phyloP scores from a whole-genome alignment of 2,329 filamentous ascomycete genomes.

The Verticillium nonalfalfae region DNA sequence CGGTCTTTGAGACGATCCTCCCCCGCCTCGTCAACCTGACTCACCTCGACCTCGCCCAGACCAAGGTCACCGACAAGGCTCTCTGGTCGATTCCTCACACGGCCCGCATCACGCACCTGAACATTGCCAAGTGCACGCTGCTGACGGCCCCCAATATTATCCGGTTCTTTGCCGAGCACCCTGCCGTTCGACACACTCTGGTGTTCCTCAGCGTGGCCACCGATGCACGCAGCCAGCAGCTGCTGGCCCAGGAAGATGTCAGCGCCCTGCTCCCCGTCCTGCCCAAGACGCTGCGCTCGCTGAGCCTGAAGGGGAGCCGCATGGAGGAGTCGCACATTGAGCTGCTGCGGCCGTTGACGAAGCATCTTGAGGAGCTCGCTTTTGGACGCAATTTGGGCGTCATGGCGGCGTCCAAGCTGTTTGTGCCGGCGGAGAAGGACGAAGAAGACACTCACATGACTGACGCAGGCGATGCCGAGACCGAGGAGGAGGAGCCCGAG shows the following conservation, averaged over 20 bases:
- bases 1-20: conserved; percentile 62
- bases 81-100: conserved; percentile 64
- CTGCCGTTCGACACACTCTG: conserved; percentile 57
- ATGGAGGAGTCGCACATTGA: conserved; percentile 61
- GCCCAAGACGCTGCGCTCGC: conserved; percentile 60
- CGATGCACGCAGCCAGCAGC: conserved; percentile 65
- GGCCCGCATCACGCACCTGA: conserved; percentile 69
- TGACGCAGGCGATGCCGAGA: conserved; percentile 24
- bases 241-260: conserved; percentile 62
- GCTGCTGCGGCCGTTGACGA: conserved; percentile 57
- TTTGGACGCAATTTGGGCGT: conserved; percentile 63
- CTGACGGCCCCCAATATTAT: conserved; percentile 62
- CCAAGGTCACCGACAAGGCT: conserved; percentile 66
- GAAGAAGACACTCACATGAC: conserved; percentile 10
- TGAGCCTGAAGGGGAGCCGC: conserved; percentile 70
- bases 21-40: conserved; percentile 66
- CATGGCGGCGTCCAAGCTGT: conserved; percentile 59
- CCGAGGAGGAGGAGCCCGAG: conserved; percentile 16
- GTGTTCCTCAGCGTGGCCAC: conserved; percentile 68
- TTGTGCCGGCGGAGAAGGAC: conserved; percentile 39
- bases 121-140: conserved; percentile 68
- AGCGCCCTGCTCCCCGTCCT: conserved; percentile 58
- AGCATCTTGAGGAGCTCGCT: conserved; percentile 71
- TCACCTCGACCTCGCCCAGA: conserved; percentile 74
- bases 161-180: conserved; percentile 64